Percentiles rank a stretch among this genome's conserved stretches.
phyloP scores from a whole-genome alignment of 2,329 filamentous ascomycete species.

The Fonsecaea multimorphosa region DNA sequence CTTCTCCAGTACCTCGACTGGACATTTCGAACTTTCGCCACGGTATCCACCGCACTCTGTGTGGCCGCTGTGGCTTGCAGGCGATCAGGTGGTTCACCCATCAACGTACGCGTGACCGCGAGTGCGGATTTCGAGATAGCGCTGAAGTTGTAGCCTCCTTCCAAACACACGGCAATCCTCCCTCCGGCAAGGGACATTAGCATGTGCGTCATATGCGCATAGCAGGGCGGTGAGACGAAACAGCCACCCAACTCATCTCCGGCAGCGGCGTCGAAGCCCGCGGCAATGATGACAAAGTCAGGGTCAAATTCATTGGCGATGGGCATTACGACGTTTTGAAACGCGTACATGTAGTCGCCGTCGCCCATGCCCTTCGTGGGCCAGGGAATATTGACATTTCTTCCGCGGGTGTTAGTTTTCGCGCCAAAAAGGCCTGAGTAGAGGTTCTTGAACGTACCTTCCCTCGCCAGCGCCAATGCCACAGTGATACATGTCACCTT shows the following conservation, averaged over 20 bases:
- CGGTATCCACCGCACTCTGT: conserved; percentile 59
- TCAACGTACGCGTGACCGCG: conserved; percentile 87
- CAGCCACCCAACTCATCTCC: conserved; percentile 93
- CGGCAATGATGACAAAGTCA: conserved; percentile 92
- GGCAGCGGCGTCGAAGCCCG: conserved; percentile 93
- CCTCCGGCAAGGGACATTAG: conserved; percentile 91
- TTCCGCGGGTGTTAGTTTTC: conserved; percentile 40
- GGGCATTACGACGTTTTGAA: conserved; percentile 95
- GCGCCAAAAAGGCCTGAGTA: conserved; percentile 3
- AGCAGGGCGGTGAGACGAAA: conserved; percentile 87
- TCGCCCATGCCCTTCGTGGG: conserved; percentile 81
- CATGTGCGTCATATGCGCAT: conserved; percentile 99
- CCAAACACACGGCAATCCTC: conserved; percentile 88
- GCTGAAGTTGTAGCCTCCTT: conserved; percentile 92
- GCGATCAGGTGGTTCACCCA: conserved; percentile 86
- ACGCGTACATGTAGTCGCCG: conserved; percentile 93
- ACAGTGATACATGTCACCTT: conserved; percentile 66
- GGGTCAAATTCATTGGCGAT: conserved; percentile 92
- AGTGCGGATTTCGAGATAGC: conserved; percentile 93
- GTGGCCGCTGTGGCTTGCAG: conserved; percentile 57
- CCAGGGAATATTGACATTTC: conserved; percentile 74
- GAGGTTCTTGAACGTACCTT: conserved; percentile 48
- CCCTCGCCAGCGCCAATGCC: conserved; percentile 64
- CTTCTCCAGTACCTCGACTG: conserved; percentile 82
- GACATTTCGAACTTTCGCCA: conserved; percentile 63